A percentile compares a stretch with the other conserved stretches of the same genome.
These are phyloP conservation scores for Aspergillus kassunensis DNA, from an alignment of 495 filamentous ascomycete species.

Conservation along the genomic window DNA sequence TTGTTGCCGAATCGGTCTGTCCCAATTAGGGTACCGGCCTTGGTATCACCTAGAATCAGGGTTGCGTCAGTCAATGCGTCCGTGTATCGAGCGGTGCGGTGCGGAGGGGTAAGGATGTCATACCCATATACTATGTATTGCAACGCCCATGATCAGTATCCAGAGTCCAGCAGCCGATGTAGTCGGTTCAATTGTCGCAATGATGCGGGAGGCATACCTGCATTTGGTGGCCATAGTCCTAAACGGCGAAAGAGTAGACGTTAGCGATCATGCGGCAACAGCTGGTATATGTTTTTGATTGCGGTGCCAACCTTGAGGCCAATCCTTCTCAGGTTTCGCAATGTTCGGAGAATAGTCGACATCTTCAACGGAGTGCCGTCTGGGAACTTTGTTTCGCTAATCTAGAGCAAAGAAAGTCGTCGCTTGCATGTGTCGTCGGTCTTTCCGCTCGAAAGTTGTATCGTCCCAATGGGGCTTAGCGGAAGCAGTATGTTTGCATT, in stretches of 20 bases:
- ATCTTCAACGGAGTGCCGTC: constrained; percentile 51
- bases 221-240: constrained; percentile 91
- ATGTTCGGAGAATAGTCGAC: constrained; percentile 85
- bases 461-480: constrained; percentile 23
- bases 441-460: constrained; percentile 17
- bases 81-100: background rate
- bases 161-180: background rate
- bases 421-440: constrained; percentile 6
- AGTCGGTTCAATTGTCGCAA: constrained; percentile 10
- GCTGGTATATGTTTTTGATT: background rate
- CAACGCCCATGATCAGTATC: constrained; percentile 23
- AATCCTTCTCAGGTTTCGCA: constrained; percentile 80
- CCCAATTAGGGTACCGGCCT: constrained; percentile 83
- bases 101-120: background rate
- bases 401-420: constrained; percentile 12
- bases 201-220: constrained; percentile 56
- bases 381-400: constrained; percentile 5
- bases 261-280: constrained; percentile 27
- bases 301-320: constrained; percentile 70
- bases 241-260: constrained; percentile 15
- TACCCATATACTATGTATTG: constrained; percentile 53
- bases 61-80: constrained; percentile 25
- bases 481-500: constrained; percentile 29
- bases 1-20: constrained; percentile 92
- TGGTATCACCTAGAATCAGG: constrained; percentile 80